Evolutionary conservation across 768 basidiomycete genomes (phyloP), one percentile per base, ranked within the genome.

Genomic region (Pluteus cervinus): DNA sequence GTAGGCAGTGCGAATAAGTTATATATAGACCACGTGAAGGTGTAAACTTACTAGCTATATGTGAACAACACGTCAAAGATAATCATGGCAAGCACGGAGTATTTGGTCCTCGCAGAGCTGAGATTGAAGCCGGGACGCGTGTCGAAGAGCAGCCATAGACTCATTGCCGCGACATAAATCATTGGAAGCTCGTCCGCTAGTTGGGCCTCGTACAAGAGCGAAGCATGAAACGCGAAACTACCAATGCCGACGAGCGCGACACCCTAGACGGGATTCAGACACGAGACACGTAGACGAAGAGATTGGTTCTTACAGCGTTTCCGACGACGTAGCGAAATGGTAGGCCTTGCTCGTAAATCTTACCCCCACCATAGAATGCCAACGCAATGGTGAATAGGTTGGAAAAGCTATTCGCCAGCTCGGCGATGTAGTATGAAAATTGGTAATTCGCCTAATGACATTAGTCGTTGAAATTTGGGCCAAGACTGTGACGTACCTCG

Each of bases 111-210:
- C 26, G 40, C 40, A 18, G 60, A 55, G 29, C 51, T 43, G 22
- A 73, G 35, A 25, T 49, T 55, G 43, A 72, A 81, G 2, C 79
- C 79, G 4, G 67, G 72, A 36, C 57, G 48, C 21, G 66, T 65
- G 49, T 85, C 81, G 51, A 81, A 76, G 12, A 81, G 55, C 23
- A 84, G 56, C 54, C 72, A 81, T 14, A 75, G 55, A 46, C 73
- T 68, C 58, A 78, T 75, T 26, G 74, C 75, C 4, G 73, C 72
- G 37, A 80, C 74, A 51, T 81, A 86, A 39, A 86, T 73, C 86
- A 89, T 88, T 2, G 85, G 86, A 7, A 90, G 63, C 52, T 90
- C 86, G 48, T 90, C 86, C 24, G 82, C 79, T 37, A 86, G 72
- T 50, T 90, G 86, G 7, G 85, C 84, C 45, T 78, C 71, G 55